These are phyloP conservation scores for Stachybotrys elegans DNA, from an alignment of 2,329 filamentous ascomycete genomes.

Conservation along the genomic window DNA sequence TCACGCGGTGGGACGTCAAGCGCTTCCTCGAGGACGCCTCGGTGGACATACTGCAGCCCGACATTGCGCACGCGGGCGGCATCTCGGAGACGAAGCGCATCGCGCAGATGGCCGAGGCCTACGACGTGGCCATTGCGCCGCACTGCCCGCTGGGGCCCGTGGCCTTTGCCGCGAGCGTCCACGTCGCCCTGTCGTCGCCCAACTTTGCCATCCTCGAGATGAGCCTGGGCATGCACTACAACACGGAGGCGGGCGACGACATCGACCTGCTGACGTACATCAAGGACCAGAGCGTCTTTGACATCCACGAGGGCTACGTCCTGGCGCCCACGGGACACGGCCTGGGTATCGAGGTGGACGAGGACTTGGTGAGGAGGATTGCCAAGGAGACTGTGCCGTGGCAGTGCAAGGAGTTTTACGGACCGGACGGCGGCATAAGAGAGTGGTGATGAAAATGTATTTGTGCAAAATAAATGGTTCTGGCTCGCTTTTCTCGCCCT, in stretches of 20 bases:
- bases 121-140: conserved; percentile 65
- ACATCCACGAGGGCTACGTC: conserved; percentile 53
- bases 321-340: conserved; percentile 51
- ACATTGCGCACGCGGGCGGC: conserved; percentile 63
- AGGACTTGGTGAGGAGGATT: conserved; percentile 56
- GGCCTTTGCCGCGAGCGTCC: conserved; percentile 61
- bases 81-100: conserved; percentile 64
- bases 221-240: conserved; percentile 72
- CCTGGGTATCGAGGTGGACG: conserved; percentile 63
- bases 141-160: conserved; percentile 67
- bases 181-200: conserved; percentile 51
- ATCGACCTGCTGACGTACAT: conserved; percentile 53
- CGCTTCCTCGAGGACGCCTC: conserved; percentile 60
- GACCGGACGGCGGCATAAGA: conserved; percentile 58
- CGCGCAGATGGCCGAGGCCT: conserved; percentile 62
- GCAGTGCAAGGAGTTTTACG: conserved; percentile 60
- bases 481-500: too few relatives aligned
- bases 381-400: conserved; percentile 54
- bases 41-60: conserved; percentile 65
- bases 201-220: conserved; percentile 71
- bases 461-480: neutral
- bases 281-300: conserved; percentile 56
- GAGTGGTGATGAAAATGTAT: conserved; percentile 53
- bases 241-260: conserved; percentile 52
- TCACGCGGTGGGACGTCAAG: conserved; percentile 65